Base-by-base conservation (phyloP, 1,284 basidiomycete genomes). In the Ustilago loliicola region DNA sequence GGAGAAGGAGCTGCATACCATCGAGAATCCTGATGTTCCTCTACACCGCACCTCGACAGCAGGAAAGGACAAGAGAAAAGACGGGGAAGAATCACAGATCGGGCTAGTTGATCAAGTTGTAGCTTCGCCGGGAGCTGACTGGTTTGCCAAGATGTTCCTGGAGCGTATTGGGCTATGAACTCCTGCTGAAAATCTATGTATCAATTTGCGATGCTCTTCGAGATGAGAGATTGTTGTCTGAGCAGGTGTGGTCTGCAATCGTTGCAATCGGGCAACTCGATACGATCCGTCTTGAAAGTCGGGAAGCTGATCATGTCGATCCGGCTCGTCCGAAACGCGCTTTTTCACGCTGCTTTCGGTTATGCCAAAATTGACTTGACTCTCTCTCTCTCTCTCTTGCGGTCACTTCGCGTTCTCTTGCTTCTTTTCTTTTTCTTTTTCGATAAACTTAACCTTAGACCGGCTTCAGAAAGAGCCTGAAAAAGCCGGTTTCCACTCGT, bases 101-200 rank as follows among this genome's bases (percentile, higher is more conserved):
- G 77, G 79, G 3, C 48, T 74, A 32, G 67, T 65, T 13, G 72
- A 77, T n/a, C 74, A 81, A 19, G 77, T 84, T 42, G 70, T 65
- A 11, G 63, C 32, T 13, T 77, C 82, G 48, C 82, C 82, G 19
- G 82, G 82, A 11, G 56, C 50, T 1, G 64, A 67, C 6, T 83
- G 81, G 81, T 83, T 84, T 25, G 70, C 67, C 9, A 52, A 79
- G 25, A 66, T 76, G 66, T 73, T 84, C 56, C 50, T 81, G 5
- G 69, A 72, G 23, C 68, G 80, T 13, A 60, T 81, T 34, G 77
- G 70, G 2, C 42, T 72, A 30, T 75, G 55, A 42, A 32, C 25
- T 2, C 1, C 2, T 19, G 17, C 29, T 10, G 17, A 1, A 8
- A 36, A 10, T 15, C 36, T 53, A 23, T 21, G 3, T 6, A 48